These are phyloP conservation scores for Elsinoe necatrix DNA, from an alignment of 2,329 filamentous ascomycete species.

Conservation along the genomic window DNA sequence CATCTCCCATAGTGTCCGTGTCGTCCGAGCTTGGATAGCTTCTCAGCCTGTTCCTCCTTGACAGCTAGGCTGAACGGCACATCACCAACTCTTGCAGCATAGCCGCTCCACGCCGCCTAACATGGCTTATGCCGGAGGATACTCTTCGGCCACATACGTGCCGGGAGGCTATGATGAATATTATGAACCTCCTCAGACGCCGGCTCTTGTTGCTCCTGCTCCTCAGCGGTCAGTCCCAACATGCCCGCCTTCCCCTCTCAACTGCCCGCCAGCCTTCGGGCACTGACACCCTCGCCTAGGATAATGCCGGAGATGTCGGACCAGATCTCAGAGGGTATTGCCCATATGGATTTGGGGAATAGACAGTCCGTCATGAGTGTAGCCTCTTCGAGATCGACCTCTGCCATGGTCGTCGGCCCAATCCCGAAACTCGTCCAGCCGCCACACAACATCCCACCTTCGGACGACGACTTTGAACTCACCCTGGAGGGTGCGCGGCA, in stretches of 20 bases:
- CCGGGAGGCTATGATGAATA: conserved; percentile 61
- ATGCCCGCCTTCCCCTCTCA: conserved; percentile 23
- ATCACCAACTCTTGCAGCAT: neutral
- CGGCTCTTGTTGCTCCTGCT: conserved; percentile 60
- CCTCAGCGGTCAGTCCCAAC: conserved; percentile 53
- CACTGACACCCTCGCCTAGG: conserved; percentile 41
- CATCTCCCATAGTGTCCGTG: neutral
- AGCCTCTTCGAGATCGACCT: conserved; percentile 31
- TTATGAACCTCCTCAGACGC: conserved; percentile 48
- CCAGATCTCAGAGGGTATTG: conserved; percentile 91
- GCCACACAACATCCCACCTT: conserved; percentile 82
- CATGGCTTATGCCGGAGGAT: conserved; percentile 19
- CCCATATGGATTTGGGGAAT: conserved; percentile 62
- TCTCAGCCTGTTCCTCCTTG: conserved; percentile 5
- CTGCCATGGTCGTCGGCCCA: conserved; percentile 74
- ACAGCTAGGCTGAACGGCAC: conserved; percentile 3
- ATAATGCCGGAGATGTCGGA: conserved; percentile 92
- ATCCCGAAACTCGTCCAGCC: conserved; percentile 75
- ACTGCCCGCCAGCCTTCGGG: conserved; percentile 22
- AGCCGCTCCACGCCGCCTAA: conserved; percentile 1
- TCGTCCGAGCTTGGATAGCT: conserved; percentile 5
- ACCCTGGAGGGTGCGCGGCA: conserved; percentile 77
- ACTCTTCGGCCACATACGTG: conserved; percentile 53
- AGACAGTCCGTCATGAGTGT: conserved; percentile 33
- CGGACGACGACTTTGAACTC: conserved; percentile 87